These are phyloP conservation scores for Cylindrotheca fusiformis DNA, from an alignment of 108 stramenopile species.

Conservation along the genomic window DNA sequence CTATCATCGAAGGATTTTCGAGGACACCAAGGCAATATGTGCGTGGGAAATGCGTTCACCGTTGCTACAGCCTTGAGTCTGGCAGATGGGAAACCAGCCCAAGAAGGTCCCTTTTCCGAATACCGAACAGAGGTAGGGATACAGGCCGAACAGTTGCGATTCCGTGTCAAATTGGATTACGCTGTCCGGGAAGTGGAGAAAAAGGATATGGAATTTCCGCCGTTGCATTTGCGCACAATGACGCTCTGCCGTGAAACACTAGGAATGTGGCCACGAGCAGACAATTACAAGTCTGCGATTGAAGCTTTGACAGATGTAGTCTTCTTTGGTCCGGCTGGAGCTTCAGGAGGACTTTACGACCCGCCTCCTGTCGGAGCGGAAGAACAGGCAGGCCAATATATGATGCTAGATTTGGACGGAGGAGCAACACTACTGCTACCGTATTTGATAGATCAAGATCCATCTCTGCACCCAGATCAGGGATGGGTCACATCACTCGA, in stretches of 20 bases:
- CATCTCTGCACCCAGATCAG: conserved; percentile 22
- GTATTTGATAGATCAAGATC: conserved; percentile 68
- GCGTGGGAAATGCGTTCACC: conserved; percentile 81
- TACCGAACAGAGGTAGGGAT: conserved; percentile 79
- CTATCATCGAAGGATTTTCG: conserved; percentile 71
- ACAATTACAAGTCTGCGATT: conserved; percentile 29
- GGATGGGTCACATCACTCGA: conserved; percentile 85
- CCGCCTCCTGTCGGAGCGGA: conserved; percentile 81
- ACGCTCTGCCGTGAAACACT: conserved; percentile 82
- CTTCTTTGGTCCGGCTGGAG: conserved; percentile 77
- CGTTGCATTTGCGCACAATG: conserved; percentile 66
- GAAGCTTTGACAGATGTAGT: conserved; percentile 26
- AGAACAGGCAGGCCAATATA: conserved; percentile 58
- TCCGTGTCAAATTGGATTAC: conserved; percentile 84
- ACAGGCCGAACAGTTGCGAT: conserved; percentile 55
- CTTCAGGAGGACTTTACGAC: conserved; percentile 82
- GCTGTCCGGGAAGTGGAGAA: conserved; percentile 25
- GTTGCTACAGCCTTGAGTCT: conserved; percentile 57
- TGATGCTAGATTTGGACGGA: conserved; percentile 81
- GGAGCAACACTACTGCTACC: conserved; percentile 78
- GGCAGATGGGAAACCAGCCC: conserved; percentile 12
- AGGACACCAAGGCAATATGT: conserved; percentile 85
- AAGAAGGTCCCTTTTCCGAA: conserved; percentile 75
- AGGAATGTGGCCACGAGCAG: conserved; percentile 58
- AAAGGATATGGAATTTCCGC: conserved; percentile 36